Evolutionary conservation across 2,329 filamentous ascomycete species (phyloP).

Genomic region (Fusarium nurragi): DNA sequence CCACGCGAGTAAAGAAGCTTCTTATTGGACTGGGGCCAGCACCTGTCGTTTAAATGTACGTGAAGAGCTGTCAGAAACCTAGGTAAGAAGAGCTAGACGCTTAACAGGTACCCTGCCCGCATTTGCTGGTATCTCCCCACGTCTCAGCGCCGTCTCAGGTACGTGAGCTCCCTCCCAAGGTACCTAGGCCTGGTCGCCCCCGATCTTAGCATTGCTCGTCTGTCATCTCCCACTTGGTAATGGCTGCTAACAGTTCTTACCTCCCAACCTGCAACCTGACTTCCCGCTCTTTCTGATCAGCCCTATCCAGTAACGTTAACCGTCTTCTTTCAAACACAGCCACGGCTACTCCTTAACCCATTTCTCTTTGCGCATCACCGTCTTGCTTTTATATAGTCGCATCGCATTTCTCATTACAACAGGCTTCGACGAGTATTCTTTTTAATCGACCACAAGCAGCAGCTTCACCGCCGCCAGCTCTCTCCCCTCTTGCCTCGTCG

Average conservation of each 20-base stretch:
- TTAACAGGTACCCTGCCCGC: slow-evolving; percentile 20
- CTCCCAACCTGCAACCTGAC: slow-evolving; percentile 30
- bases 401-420: slow-evolving; percentile 14
- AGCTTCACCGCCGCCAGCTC: slow-evolving; percentile 43
- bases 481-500: slow-evolving; percentile 23
- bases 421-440: slow-evolving; percentile 17
- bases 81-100: slow-evolving; percentile 4
- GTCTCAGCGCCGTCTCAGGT: background rate
- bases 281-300: slow-evolving; percentile 42
- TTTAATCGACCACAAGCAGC: slow-evolving; percentile 22
- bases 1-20: slow-evolving; percentile 25
- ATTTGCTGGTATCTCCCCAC: slow-evolving; percentile 20
- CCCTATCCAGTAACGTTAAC: slow-evolving; percentile 38
- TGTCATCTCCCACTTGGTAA: slow-evolving; percentile 27
- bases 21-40: slow-evolving; percentile 25
- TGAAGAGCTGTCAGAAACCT: slow-evolving; percentile 26
- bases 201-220: slow-evolving; percentile 20
- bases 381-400: slow-evolving; percentile 12
- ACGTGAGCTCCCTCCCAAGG: slow-evolving; percentile 27
- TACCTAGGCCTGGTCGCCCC: slow-evolving; percentile 17
- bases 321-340: slow-evolving; percentile 35
- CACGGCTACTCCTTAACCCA: slow-evolving; percentile 14
- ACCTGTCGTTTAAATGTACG: slow-evolving; percentile 11
- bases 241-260: slow-evolving; percentile 29
- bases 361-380: slow-evolving; percentile 4